phyloP scores from a whole-genome alignment of 768 basidiomycete species.

The Fomitopsis serialis region DNA sequence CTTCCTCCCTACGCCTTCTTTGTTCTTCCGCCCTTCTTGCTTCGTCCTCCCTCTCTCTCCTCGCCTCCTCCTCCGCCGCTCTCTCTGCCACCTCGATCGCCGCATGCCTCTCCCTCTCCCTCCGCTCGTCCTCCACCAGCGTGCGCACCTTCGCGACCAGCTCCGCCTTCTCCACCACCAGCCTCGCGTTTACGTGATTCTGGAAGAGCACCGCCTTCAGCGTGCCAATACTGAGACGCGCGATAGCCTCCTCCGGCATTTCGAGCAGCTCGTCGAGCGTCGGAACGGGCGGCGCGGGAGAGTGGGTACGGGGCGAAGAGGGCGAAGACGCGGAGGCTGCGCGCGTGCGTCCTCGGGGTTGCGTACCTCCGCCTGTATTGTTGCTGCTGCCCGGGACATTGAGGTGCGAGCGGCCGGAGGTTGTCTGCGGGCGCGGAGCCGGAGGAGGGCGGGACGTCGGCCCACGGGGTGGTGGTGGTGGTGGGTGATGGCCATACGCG shows the following conservation, averaged over 20 bases:
- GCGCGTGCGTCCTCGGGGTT: constrained; percentile 25
- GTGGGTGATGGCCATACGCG: background rate
- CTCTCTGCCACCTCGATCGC: constrained; percentile 21
- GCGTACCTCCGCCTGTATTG: background rate
- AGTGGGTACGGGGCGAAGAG: constrained; percentile 19
- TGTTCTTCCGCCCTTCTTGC: background rate
- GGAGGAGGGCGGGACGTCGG: background rate
- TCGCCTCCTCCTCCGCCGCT: constrained; percentile 14
- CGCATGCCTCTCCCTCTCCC: constrained; percentile 21
- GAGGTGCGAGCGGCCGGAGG: constrained; percentile 15
- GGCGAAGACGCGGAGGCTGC: constrained; percentile 31
- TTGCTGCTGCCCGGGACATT: constrained; percentile 15
- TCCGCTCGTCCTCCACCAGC: constrained; percentile 47
- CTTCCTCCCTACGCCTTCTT: background rate
- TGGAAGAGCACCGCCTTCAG: constrained; percentile 77
- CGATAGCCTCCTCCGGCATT: constrained; percentile 53
- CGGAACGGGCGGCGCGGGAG: constrained; percentile 41
- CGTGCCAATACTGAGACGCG: constrained; percentile 57
- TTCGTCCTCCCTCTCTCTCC: constrained; percentile 14
- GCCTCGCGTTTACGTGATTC: constrained; percentile 64
- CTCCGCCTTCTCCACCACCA: constrained; percentile 82
- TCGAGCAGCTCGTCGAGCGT: constrained; percentile 64
- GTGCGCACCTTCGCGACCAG: constrained; percentile 65
- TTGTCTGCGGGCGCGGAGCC: background rate
- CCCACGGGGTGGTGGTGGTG: constrained; percentile 4